Evolutionary conservation across 2,329 filamentous ascomycete genomes (phyloP), one percentile per base, ranked within the genome.

Genomic region (Exserohilum rostratum): DNA sequence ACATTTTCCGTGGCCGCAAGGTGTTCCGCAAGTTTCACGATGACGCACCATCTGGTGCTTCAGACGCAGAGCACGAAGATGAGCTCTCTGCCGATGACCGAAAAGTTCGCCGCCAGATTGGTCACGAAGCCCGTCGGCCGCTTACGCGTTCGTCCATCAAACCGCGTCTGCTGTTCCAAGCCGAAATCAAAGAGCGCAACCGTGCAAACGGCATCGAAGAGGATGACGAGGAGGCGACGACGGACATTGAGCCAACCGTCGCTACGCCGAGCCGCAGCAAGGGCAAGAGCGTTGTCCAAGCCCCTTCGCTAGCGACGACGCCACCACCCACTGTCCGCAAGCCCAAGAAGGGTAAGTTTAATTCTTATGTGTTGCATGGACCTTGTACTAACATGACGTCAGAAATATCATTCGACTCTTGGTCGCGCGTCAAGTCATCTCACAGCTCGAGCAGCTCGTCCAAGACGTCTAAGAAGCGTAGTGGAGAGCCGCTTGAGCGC

Each of bases 1-100:
- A 87, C 66, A 83, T 87, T 11, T 93, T 93, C 80, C 90, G 90
- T 66, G 90, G 90, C 71, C 91, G 89, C 80, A 90, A 86, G 71
- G 80, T 90, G 52, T 91, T 91, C 78, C 86, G 87, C 73, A 89
- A 87, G 68, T 91, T 88, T 63, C 74, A 77, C 20, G 76, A 80
- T 35, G 70, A 72, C 3, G 68, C 67, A 10, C 57, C 60, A 4
- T 60, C 66, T 11, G 76, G 76, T 39, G 72, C 70, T 20, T 74
- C 71, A 10, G 66, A 70, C 2, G 67, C 72, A 12, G 66, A 74
- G 7, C 66, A 70, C 0, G 56, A 50, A 2, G 57, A 58, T 3
- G 68, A 73, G 13, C 65, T 68, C 18, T 73, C 71, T 18, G 63
- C 59, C 53, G 77, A 79, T 58, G 73, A 80, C 12, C 75, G 79